Conservation (phyloP, 2,329 filamentous ascomycete species). For the Acephala macrosclerotiorum region DNA sequence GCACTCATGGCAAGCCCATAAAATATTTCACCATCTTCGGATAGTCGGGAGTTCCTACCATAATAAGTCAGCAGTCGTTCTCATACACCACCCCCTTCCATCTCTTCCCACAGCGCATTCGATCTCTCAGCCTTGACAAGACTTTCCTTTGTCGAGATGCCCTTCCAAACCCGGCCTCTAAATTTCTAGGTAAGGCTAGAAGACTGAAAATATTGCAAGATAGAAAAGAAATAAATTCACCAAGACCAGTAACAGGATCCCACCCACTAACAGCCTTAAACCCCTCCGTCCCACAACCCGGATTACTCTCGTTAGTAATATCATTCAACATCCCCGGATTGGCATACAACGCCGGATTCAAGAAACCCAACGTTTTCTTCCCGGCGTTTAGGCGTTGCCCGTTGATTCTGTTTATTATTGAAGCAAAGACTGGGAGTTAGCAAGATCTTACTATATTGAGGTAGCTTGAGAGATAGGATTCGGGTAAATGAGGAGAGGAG, state of each 20-base stretch:
- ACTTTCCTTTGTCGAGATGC: too few relatives aligned
- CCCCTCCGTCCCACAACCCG: conserved; percentile 47
- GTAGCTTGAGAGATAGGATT: too few relatives aligned
- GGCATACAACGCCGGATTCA: conserved; percentile 52
- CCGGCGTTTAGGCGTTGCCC: conserved; percentile 62
- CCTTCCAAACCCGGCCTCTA: too few relatives aligned
- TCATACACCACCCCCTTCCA: background rate
- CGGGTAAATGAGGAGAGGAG: too few relatives aligned
- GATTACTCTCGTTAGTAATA: conserved; percentile 48
- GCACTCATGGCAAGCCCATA: conserved; percentile 8
- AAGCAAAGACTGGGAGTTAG: conserved; percentile 49
- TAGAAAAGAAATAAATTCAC: conserved; percentile 38
- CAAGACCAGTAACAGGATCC: conserved; percentile 49
- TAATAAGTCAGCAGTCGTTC: conserved; percentile 1
- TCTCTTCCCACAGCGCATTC: too few relatives aligned
- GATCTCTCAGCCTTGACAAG: too few relatives aligned
- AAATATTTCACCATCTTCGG: conserved; percentile 27
- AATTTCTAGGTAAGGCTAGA: too few relatives aligned
- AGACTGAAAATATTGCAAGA: too few relatives aligned
- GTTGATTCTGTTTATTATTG: conserved; percentile 67
- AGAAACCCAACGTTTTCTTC: conserved; percentile 50
- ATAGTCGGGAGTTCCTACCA: conserved; percentile 41
- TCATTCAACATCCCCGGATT: conserved; percentile 41
- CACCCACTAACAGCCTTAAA: conserved; percentile 44
- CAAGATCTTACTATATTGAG: too few relatives aligned